phyloP scores from a whole-genome alignment of 306 rosid species.

The Gastrolobium villosum region DNA sequence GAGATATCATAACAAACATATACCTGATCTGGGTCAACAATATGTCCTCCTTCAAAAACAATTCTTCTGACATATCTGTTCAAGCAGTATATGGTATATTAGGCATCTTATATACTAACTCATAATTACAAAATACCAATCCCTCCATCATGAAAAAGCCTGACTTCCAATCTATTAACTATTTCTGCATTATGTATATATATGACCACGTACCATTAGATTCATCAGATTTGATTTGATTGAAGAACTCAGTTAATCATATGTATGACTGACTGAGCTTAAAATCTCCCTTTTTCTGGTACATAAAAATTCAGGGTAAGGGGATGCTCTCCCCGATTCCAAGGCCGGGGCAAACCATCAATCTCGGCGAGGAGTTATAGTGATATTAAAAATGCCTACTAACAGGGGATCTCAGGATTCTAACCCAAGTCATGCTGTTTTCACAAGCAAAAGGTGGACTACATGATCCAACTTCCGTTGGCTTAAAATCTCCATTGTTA shows the following conservation, averaged over 20 bases:
- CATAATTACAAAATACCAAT: constrained; percentile 26
- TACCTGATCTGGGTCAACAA: constrained; percentile 96
- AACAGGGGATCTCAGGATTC: neutral
- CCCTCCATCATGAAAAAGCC: neutral
- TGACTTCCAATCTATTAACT: neutral
- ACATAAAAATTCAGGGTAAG: constrained; percentile 1
- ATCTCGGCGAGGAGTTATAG: neutral
- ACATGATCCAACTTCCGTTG: too few species aligned
- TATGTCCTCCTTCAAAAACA: constrained; percentile 98
- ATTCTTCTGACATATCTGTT: constrained; percentile 88
- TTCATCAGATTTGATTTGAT: constrained; percentile 28
- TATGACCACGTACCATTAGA: neutral
- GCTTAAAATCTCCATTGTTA: too few species aligned
- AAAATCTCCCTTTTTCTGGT: neutral
- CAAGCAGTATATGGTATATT: constrained; percentile 37
- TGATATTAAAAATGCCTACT: neutral
- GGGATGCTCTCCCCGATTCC: neutral
- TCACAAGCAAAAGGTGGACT: too few species aligned
- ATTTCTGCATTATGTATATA: neutral
- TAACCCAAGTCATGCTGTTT: too few species aligned
- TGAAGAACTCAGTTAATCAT: neutral
- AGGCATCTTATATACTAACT: constrained; percentile 19
- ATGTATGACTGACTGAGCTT: constrained; percentile 15
- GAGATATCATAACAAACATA: constrained; percentile 30
- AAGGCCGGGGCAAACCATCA: neutral